Conservation (phyloP, 352 stramenopile species). For the Pythium dissimile region DNA sequence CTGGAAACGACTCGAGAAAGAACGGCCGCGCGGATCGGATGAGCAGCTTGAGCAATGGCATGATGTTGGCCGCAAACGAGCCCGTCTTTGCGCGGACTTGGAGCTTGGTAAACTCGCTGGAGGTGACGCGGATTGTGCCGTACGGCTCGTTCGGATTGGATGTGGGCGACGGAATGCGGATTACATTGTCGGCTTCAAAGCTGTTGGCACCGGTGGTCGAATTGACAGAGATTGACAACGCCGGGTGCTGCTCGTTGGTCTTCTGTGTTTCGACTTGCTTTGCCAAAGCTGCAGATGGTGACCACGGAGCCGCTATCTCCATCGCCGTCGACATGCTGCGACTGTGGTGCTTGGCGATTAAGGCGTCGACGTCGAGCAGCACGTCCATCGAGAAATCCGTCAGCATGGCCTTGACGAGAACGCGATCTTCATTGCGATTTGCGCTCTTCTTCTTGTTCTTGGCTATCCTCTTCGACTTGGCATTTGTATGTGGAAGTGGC, state of each 20-base stretch:
- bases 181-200: slow-evolving; percentile 7
- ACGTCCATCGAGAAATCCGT: slow-evolving; percentile 52
- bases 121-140: slow-evolving; percentile 30
- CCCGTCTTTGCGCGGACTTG: slow-evolving; percentile 52
- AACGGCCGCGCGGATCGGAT: slow-evolving; percentile 37
- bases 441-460: slow-evolving; percentile 1
- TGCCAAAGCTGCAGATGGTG: slow-evolving; percentile 28
- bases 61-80: slow-evolving; percentile 39
- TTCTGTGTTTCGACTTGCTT: slow-evolving; percentile 26
- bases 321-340: slow-evolving; percentile 28
- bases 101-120: slow-evolving; percentile 65
- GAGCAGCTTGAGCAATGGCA: slow-evolving; percentile 44
- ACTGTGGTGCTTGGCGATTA: slow-evolving; percentile 40
- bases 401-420: slow-evolving; percentile 37
- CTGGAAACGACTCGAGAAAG: slow-evolving; percentile 43
- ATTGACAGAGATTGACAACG: slow-evolving; percentile 30
- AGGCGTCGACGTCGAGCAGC: slow-evolving; percentile 51
- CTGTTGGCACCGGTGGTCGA: slow-evolving; percentile 6
- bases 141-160: slow-evolving; percentile 10
- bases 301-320: slow-evolving; percentile 35
- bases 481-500: slow-evolving; percentile 8
- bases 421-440: background rate
- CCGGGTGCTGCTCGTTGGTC: slow-evolving; percentile 31
- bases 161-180: slow-evolving; percentile 16
- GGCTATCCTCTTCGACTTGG: background rate